Evolutionary conservation across 257 asterid genomes (phyloP), one percentile per base, ranked within the genome.

Genomic region (Solanum etuberosum): DNA sequence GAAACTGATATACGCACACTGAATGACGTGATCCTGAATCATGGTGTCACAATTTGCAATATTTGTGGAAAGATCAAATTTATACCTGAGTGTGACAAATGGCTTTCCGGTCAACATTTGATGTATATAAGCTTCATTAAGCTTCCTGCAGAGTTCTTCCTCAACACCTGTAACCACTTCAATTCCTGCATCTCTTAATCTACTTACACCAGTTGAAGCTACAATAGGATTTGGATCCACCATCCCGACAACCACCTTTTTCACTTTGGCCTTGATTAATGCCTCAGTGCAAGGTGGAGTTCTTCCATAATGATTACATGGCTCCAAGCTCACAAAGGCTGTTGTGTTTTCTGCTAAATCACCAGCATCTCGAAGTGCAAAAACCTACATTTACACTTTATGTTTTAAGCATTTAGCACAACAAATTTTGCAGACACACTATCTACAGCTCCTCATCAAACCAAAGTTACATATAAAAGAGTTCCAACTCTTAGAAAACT

Each of bases 211-310:
- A 21, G 86, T 93, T 68, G 98, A 94, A 83, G 96, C 98, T 85
- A 97, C 98, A 42, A 96, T 89, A 38, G 99, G 97, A 87, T 95
- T 97, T 57, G 98, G 98, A 88, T 97, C 99, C 74, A 95, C 99
- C 98, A 95, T 97, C 68, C 99, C 99, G 15, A 97, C 91, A 87
- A 95, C 99, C 71, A 97, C 98, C 13, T 87, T 93, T 90, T 84
- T 93, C 88, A 97, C 97, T 88, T 90, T 93, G 86, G 99, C 98
- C 83, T 93, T 93, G 90, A 97, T 97, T 51, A 97, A 90, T 88
- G 99, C 99, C 90, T 97, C 98, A 0, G 95, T 88, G 92, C 99
- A 97, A 31, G 99, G 98, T 31, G 99, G 99, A 88, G 99, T 97
- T 91, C 99, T 93, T 89, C 99, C 99, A 65, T 91, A 93, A 88